A percentile compares a stretch with the other conserved stretches of the same genome.
Evolutionary conservation across 192 early-diverging fungal genomes (phyloP).

Genomic region (Martensiomyces pterosporus): DNA sequence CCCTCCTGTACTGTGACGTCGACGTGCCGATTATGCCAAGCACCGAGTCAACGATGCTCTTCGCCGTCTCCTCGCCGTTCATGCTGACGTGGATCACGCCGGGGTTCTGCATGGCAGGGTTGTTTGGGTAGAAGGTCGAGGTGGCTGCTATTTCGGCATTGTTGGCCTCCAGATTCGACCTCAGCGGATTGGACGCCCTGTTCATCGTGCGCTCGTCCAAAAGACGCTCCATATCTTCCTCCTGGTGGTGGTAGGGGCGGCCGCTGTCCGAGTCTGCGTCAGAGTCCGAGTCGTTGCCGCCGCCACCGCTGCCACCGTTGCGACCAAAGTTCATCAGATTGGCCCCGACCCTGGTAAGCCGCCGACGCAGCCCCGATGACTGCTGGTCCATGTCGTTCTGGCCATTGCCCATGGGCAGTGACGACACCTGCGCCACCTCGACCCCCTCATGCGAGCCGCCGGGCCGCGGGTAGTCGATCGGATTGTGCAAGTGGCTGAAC

Average conservation of each 20-base stretch:
- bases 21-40: slow-evolving; percentile 38
- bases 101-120: slow-evolving; percentile 40
- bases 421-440: neutral
- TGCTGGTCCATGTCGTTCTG: too few species aligned
- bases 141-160: slow-evolving; percentile 36
- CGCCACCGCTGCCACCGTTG: slow-evolving; percentile 20
- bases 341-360: slow-evolving; percentile 23
- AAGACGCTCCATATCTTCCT: slow-evolving; percentile 38
- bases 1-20: slow-evolving; percentile 6
- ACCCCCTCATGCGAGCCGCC: neutral
- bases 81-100: slow-evolving; percentile 48
- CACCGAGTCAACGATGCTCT: slow-evolving; percentile 45
- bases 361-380: slow-evolving; percentile 33
- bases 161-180: slow-evolving; percentile 42
- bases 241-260: slow-evolving; percentile 9
- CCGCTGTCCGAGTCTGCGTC: slow-evolving; percentile 21
- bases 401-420: too few species aligned
- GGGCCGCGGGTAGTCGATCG: slow-evolving; percentile 6
- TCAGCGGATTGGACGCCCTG: slow-evolving; percentile 19
- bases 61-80: slow-evolving; percentile 42
- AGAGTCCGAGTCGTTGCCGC: slow-evolving; percentile 10
- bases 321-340: slow-evolving; percentile 25
- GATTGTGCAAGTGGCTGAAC: slow-evolving; percentile 13
- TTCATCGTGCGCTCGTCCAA: slow-evolving; percentile 33
- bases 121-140: slow-evolving; percentile 39